Conservation (phyloP, 805 yeast genomes). For the Wickerhamiella kazuoi region DNA sequence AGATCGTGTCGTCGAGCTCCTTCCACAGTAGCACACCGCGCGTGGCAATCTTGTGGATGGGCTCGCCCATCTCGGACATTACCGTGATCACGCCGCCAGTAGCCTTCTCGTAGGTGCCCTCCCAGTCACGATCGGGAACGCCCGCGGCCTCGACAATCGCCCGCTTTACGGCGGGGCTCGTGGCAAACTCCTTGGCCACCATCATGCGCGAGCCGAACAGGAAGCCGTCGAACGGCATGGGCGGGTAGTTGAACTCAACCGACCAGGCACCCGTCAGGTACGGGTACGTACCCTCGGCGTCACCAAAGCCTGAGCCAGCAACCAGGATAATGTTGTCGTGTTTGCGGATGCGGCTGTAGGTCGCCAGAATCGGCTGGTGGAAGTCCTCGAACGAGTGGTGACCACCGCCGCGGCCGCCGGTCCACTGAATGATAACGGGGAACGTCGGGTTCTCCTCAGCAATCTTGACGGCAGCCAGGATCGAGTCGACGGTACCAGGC, state of each 20-base stretch:
- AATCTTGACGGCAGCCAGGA: constrained; percentile 66
- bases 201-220: constrained; percentile 91
- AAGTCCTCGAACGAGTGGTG: constrained; percentile 98
- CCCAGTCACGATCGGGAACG: constrained; percentile 82
- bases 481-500: constrained; percentile 94
- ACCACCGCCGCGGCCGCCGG: constrained; percentile 99
- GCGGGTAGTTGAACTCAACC: constrained; percentile 68
- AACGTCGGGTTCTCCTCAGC: constrained; percentile 91
- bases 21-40: constrained; percentile 96
- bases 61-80: constrained; percentile 98
- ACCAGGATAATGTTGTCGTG: constrained; percentile 73
- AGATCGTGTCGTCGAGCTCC: constrained; percentile 87
- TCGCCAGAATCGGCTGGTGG: constrained; percentile 93
- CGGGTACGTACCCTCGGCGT: constrained; percentile 91
- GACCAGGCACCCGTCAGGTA: constrained; percentile 98
- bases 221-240: constrained; percentile 98
- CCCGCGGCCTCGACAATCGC: constrained; percentile 85
- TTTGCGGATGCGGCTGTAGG: constrained; percentile 89
- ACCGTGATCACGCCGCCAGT: constrained; percentile 96
- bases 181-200: constrained; percentile 92
- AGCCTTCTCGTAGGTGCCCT: constrained; percentile 79
- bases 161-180: constrained; percentile 83
- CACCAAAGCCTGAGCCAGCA: constrained; percentile 98
- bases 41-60: constrained; percentile 95
- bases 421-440: constrained; percentile 98